These are phyloP conservation scores for Sabuloglossum arenarium DNA, from an alignment of 495 filamentous ascomycete genomes.

Conservation along the genomic window DNA sequence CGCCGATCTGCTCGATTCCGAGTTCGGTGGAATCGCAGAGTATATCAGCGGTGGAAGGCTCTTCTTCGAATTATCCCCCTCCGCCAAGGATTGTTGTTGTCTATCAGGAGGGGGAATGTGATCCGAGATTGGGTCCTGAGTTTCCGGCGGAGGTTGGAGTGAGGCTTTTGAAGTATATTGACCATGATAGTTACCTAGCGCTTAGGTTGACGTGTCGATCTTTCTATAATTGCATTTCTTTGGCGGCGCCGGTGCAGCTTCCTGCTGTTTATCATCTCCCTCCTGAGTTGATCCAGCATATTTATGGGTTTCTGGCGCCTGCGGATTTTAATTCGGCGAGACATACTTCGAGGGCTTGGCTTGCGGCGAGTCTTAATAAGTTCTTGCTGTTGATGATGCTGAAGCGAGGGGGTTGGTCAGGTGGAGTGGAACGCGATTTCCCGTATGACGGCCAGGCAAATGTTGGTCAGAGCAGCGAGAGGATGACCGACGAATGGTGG, in stretches of 20 bases:
- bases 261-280: conserved; percentile 22
- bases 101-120: no score
- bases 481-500: conserved; percentile 9
- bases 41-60: no score
- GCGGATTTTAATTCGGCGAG: conserved; percentile 45
- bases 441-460: conserved; percentile 10
- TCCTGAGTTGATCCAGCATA: conserved; percentile 38
- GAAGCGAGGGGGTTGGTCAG: conserved; percentile 29
- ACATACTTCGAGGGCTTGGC: conserved; percentile 44
- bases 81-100: no score
- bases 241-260: conserved; percentile 5
- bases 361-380: conserved; percentile 35
- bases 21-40: background rate
- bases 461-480: conserved; percentile 2
- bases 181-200: background rate
- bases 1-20: background rate
- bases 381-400: conserved; percentile 31
- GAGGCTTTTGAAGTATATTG: background rate
- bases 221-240: conserved; percentile 6
- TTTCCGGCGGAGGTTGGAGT: background rate
- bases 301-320: conserved; percentile 33
- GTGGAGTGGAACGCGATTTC: conserved; percentile 21
- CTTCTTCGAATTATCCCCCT: no score
- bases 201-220: conserved; percentile 17
- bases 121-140: background rate